phyloP scores from a whole-genome alignment of 225 moss, liverwort and hornwort genomes.

The Bryum argenteum region DNA sequence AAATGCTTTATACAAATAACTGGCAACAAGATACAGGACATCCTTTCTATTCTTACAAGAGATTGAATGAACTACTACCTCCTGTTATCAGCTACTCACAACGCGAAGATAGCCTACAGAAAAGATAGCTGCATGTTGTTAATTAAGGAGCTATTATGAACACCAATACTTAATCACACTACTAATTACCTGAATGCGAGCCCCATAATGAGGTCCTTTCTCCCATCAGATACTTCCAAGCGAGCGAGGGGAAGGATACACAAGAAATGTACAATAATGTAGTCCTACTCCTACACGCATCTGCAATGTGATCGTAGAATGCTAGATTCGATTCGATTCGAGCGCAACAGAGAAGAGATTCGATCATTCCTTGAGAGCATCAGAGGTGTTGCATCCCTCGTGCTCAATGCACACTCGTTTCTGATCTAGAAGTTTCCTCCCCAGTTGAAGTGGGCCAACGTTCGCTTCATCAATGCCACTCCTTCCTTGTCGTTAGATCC shows the following conservation, averaged over 20 bases:
- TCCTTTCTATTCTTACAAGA: slow-evolving; percentile 14
- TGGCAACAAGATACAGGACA: slow-evolving; percentile 32
- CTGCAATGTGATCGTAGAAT: slow-evolving; percentile 12
- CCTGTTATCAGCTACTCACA: slow-evolving; percentile 8
- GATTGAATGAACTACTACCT: slow-evolving; percentile 5
- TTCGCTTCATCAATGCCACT: slow-evolving; percentile 56
- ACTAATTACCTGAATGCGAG: slow-evolving; percentile 22
- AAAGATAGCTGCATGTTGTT: slow-evolving; percentile 22
- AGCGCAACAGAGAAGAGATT: slow-evolving; percentile 20
- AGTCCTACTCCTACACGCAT: slow-evolving; percentile 8
- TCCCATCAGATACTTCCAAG: slow-evolving; percentile 30
- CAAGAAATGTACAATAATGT: slow-evolving; percentile 43
- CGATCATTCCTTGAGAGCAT: slow-evolving; percentile 28
- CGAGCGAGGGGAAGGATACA: slow-evolving; percentile 17
- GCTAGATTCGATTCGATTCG: slow-evolving; percentile 17
- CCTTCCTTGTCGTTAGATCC: slow-evolving; percentile 43
- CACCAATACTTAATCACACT: slow-evolving; percentile 17
- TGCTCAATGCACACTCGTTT: not conserved
- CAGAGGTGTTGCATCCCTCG: slow-evolving; percentile 25
- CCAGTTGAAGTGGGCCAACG: slow-evolving; percentile 50
- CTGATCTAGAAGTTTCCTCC: slow-evolving; percentile 39
- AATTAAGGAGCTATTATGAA: slow-evolving; percentile 12
- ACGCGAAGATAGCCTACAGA: slow-evolving; percentile 15
- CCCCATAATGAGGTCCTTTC: slow-evolving; percentile 2
- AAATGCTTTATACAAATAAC: slow-evolving; percentile 13